Percentiles rank a stretch among this genome's conserved stretches.
phyloP scores from a whole-genome alignment of 169 alveolate genomes.

The Cytauxzoon felis region DNA sequence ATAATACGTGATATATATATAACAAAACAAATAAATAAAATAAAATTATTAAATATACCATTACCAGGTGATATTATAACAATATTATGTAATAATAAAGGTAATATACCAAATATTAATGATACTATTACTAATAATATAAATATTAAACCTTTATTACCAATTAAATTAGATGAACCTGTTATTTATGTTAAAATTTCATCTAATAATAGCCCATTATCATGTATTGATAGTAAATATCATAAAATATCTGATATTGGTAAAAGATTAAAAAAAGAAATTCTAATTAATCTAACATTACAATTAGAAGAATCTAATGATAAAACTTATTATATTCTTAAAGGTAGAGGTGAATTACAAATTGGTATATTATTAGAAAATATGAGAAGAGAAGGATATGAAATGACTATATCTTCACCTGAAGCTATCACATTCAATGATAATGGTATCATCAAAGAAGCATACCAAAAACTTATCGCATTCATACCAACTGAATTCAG shows the following conservation, averaged over 20 bases:
- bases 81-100: conserved; percentile 65
- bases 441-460: conserved; percentile 78
- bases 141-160: conserved; percentile 63
- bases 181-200: conserved; percentile 84
- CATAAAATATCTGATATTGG: conserved; percentile 78
- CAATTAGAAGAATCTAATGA: conserved; percentile 76
- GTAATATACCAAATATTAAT: conserved; percentile 70
- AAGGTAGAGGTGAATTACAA: conserved; percentile 94
- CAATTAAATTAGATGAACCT: conserved; percentile 89
- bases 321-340: conserved; percentile 70
- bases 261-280: conserved; percentile 86
- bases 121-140: conserved; percentile 68
- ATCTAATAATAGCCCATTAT: conserved; percentile 87
- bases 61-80: conserved; percentile 76
- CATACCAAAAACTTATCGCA: conserved; percentile 70
- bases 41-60: conserved; percentile 53
- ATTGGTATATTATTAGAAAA: conserved; percentile 90
- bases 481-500: conserved; percentile 70
- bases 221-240: conserved; percentile 86
- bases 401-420: conserved; percentile 86
- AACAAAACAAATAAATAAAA: conserved; percentile 66
- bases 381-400: conserved; percentile 95
- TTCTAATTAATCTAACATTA: conserved; percentile 86
- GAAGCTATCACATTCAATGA: conserved; percentile 78
- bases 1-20: conserved; percentile 67